Evolutionary conservation across 225 moss, liverwort and hornwort genomes (phyloP).

Genomic region (Anthoceros angustus): DNA sequence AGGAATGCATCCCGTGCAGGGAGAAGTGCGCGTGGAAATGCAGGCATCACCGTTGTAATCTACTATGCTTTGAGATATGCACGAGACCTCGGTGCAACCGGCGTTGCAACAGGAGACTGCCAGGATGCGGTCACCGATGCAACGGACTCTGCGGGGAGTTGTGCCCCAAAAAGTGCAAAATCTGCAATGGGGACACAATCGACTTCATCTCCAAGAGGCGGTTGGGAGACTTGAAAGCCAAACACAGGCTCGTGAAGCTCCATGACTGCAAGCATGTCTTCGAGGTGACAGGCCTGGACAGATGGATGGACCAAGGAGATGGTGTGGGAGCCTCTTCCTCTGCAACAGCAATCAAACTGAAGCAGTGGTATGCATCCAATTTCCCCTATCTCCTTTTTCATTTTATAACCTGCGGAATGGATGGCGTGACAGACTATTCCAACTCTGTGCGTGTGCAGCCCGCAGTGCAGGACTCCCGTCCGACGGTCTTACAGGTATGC

Average conservation of each 20-base stretch:
- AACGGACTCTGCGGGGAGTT: slow-evolving; percentile 33
- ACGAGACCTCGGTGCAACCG: slow-evolving; percentile 22
- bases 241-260: slow-evolving; percentile 19
- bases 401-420: background rate
- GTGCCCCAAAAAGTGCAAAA: slow-evolving; percentile 24
- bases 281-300: slow-evolving; percentile 25
- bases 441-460: slow-evolving; percentile 11
- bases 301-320: slow-evolving; percentile 24
- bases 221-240: slow-evolving; percentile 17
- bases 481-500: slow-evolving; percentile 22
- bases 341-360: slow-evolving; percentile 15
- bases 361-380: slow-evolving; percentile 17
- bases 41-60: slow-evolving; percentile 16
- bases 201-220: slow-evolving; percentile 19
- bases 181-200: slow-evolving; percentile 18
- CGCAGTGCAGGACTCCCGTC: slow-evolving; percentile 20
- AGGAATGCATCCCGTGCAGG: slow-evolving; percentile 17
- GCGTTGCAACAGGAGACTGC: slow-evolving; percentile 15
- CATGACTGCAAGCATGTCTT: slow-evolving; percentile 28
- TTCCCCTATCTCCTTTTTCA: background rate
- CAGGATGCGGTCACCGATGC: slow-evolving; percentile 19
- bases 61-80: slow-evolving; percentile 24
- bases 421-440: background rate
- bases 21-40: slow-evolving; percentile 31
- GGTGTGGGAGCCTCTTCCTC: background rate